Percentiles rank a stretch among this genome's conserved stretches.
phyloP scores from a whole-genome alignment of 768 basidiomycete species.

The Wakefieldia striispora region DNA sequence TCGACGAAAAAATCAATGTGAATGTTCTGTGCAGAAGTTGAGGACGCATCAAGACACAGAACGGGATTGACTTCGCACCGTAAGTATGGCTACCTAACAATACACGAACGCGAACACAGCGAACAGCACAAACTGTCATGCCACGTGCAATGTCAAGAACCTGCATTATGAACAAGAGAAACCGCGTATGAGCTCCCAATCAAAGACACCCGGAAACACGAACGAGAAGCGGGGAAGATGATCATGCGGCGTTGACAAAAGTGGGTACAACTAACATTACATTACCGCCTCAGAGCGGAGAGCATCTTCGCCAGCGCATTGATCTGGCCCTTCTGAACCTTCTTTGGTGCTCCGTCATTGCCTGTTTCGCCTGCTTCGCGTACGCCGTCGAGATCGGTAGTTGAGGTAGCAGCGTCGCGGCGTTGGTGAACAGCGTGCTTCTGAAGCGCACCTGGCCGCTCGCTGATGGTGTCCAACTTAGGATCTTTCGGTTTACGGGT shows the following conservation, averaged over 20 bases:
- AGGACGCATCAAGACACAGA: conserved; percentile 22
- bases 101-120: conserved; percentile 44
- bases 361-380: conserved; percentile 20
- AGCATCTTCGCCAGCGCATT: conserved; percentile 90
- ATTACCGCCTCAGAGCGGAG: conserved; percentile 68
- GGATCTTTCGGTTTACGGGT: conserved; percentile 66
- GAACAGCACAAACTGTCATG: conserved; percentile 25
- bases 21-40: conserved; percentile 13
- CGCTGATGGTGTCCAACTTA: conserved; percentile 72
- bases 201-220: conserved; percentile 7
- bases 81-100: conserved; percentile 52
- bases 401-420: conserved; percentile 69
- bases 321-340: conserved; percentile 89
- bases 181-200: conserved; percentile 21
- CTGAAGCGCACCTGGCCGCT: conserved; percentile 50
- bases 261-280: conserved; percentile 28
- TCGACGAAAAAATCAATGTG: conserved; percentile 7
- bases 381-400: conserved; percentile 58
- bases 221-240: background rate
- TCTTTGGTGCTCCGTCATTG: conserved; percentile 54
- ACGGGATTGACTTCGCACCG: conserved; percentile 37
- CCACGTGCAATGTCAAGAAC: conserved; percentile 28
- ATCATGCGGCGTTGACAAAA: conserved; percentile 5
- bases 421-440: conserved; percentile 49
- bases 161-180: conserved; percentile 27